These are phyloP conservation scores for Sugiyamaella lignohabitans DNA, from an alignment of 805 yeast genomes.

Conservation along the genomic window DNA sequence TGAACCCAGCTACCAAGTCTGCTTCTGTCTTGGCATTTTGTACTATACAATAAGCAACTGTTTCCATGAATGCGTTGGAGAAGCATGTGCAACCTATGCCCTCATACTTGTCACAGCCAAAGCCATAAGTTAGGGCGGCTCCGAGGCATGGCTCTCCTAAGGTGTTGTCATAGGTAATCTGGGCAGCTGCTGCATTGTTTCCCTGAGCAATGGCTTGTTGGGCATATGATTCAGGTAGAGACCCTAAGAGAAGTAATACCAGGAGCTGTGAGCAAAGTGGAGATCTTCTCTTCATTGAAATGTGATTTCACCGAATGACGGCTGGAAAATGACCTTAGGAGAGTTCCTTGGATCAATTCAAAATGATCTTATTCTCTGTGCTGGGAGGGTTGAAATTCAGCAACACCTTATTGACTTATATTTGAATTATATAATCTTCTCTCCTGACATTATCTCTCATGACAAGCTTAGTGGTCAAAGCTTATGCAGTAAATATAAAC, in stretches of 20 bases:
- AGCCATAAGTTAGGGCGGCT: constrained; percentile 4
- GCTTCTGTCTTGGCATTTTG: neutral
- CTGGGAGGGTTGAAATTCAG: too few species aligned
- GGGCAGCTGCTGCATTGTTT: neutral
- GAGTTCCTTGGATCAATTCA: too few species aligned
- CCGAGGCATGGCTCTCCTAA: constrained; percentile 12
- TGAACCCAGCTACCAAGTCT: neutral
- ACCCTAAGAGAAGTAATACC: neutral
- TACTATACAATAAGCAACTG: constrained; percentile 2
- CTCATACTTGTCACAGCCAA: constrained; percentile 6
- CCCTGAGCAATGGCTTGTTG: neutral
- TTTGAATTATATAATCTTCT: too few species aligned
- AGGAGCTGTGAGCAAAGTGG: too few species aligned
- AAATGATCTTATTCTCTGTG: too few species aligned
- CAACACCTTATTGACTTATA: too few species aligned
- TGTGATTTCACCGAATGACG: too few species aligned
- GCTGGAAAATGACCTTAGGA: too few species aligned
- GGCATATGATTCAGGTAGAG: neutral
- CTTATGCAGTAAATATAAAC: too few species aligned
- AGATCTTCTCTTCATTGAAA: too few species aligned
- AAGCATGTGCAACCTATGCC: constrained; percentile 1
- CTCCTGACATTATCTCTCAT: too few species aligned
- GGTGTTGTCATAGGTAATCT: neutral
- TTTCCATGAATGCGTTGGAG: neutral
- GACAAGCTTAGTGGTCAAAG: too few species aligned